Evolutionary conservation across 2,329 filamentous ascomycete genomes (phyloP).

Genomic region (Trichoderma lentiforme): DNA sequence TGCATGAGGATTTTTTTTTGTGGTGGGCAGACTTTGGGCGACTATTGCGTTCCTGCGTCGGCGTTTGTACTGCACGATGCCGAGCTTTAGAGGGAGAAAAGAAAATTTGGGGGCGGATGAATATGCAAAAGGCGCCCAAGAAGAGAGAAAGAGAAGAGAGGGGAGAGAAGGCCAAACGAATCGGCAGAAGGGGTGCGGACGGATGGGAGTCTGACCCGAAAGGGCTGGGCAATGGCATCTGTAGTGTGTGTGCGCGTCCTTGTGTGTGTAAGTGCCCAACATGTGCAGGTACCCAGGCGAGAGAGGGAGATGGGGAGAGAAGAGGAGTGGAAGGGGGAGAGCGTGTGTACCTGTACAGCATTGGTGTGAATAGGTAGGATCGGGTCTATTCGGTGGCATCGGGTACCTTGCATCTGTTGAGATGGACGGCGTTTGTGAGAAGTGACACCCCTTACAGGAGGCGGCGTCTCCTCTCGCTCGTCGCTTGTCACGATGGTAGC

Average conservation of each 20-base stretch:
- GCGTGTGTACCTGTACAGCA: not conserved
- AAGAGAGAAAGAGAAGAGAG: too few relatives aligned
- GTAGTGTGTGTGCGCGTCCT: not conserved
- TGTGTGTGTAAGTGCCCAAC: not conserved
- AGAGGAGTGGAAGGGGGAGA: not conserved
- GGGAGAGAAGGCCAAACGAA: not conserved
- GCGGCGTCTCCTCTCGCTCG: not conserved
- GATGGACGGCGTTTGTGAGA: not conserved
- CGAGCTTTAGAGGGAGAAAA: not conserved
- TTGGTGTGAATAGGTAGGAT: not conserved
- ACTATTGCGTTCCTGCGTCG: not conserved
- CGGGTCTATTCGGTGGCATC: not conserved
- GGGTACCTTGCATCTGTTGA: conserved; percentile 12
- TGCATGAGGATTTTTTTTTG: not conserved
- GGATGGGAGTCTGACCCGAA: not conserved
- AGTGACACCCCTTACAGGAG: not conserved
- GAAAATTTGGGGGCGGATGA: not conserved
- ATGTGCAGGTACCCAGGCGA: not conserved
- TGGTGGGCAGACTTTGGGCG: not conserved
- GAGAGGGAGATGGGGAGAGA: not conserved
- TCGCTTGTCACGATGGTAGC: not conserved
- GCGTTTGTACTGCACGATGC: not conserved
- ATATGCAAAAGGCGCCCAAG: not conserved
- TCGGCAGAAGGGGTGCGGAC: not conserved
- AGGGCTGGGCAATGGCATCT: not conserved